A percentile compares a stretch with the other conserved stretches of the same genome.
Evolutionary conservation across 2,329 filamentous ascomycete species (phyloP).

Genomic region (Lomentospora prolificans): DNA sequence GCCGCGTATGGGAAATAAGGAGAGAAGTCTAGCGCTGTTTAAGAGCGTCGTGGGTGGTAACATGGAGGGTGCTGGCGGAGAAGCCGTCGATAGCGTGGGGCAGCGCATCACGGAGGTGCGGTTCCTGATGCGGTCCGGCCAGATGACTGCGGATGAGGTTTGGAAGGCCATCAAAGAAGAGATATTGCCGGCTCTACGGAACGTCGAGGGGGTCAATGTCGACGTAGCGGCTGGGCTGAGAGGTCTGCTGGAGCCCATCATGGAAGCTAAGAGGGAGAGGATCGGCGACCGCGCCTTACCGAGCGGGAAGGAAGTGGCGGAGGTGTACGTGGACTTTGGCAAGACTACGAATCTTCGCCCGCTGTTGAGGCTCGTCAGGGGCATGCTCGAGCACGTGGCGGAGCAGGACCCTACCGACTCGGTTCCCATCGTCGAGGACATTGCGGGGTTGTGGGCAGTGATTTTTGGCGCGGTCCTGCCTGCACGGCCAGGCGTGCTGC

Average conservation of each 20-base stretch:
- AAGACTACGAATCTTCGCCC: neutral
- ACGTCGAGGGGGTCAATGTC: neutral
- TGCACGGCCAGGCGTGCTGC: neutral
- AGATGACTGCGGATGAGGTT: neutral
- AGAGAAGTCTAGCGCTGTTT: neutral
- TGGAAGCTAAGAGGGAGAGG: constrained; percentile 4
- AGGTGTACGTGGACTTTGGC: constrained; percentile 4
- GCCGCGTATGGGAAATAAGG: neutral
- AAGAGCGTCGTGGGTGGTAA: neutral
- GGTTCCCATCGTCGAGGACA: neutral
- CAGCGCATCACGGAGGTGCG: neutral
- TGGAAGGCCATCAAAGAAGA: neutral
- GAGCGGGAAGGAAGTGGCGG: constrained; percentile 8
- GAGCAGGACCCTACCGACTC: neutral
- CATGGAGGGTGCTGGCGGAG: neutral
- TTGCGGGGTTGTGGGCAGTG: neutral
- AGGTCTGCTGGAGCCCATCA: constrained; percentile 2
- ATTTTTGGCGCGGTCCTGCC: neutral
- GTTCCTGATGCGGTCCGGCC: constrained; percentile 1
- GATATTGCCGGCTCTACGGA: neutral
- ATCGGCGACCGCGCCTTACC: neutral
- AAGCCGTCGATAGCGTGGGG: neutral
- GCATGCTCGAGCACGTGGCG: constrained; percentile 1
- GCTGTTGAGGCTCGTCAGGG: constrained; percentile 9
- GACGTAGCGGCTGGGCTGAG: neutral